These are phyloP conservation scores for Hericium alpestre DNA, from an alignment of 768 basidiomycete genomes.

Conservation along the genomic window DNA sequence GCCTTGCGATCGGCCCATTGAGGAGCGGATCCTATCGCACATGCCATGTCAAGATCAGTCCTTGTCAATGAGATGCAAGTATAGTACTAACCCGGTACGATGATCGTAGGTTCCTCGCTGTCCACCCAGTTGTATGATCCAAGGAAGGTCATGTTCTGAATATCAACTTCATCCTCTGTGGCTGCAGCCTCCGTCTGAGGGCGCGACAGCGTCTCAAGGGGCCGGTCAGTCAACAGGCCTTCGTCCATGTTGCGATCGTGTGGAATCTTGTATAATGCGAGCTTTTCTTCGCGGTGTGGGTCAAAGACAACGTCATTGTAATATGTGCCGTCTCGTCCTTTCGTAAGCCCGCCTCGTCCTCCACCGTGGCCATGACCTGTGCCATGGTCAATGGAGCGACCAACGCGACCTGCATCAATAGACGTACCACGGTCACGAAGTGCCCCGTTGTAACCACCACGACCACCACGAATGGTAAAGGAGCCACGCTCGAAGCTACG, in stretches of 20 bases:
- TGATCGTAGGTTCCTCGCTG: not conserved
- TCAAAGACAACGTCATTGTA: too few species aligned
- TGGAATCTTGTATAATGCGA: not conserved
- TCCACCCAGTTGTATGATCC: not conserved
- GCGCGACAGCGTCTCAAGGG: conserved; percentile 3
- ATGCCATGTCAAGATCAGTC: too few species aligned
- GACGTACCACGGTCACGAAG: too few species aligned
- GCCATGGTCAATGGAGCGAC: too few species aligned
- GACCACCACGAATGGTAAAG: too few species aligned
- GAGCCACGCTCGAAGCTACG: too few species aligned
- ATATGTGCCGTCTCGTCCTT: too few species aligned
- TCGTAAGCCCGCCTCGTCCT: too few species aligned
- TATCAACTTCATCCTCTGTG: not conserved
- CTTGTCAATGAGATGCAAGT: not conserved
- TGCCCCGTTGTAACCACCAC: too few species aligned
- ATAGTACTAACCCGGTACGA: not conserved
- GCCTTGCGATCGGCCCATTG: not conserved
- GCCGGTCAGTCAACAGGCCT: conserved; percentile 1
- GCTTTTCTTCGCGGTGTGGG: not conserved
- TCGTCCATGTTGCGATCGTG: conserved; percentile 4
- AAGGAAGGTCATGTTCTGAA: not conserved
- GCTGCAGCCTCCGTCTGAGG: not conserved
- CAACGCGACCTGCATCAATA: too few species aligned
- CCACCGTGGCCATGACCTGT: too few species aligned
- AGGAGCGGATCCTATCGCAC: not conserved